phyloP scores from a whole-genome alignment of 352 stramenopile genomes.

The Vaucheria bursata region DNA sequence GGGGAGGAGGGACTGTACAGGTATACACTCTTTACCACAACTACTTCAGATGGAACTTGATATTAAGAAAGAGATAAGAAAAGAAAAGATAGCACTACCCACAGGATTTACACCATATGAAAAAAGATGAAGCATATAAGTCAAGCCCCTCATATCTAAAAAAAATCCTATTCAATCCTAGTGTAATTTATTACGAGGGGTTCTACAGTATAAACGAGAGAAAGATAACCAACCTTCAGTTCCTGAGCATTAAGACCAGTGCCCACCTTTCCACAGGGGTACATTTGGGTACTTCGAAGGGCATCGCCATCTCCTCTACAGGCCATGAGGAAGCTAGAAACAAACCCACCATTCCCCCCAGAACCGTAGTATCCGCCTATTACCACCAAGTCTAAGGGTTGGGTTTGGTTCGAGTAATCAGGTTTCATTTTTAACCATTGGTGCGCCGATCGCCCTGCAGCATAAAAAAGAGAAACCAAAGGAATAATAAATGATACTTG shows the following conservation, averaged over 20 bases:
- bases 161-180: not conserved
- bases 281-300: not conserved
- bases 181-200: slow-evolving; percentile 9
- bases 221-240: slow-evolving; percentile 19
- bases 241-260: slow-evolving; percentile 21
- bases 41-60: too few species aligned
- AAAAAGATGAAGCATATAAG: too few species aligned
- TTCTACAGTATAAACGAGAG: too few species aligned
- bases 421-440: slow-evolving; percentile 47
- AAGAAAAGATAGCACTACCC: too few species aligned
- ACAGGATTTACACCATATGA: too few species aligned
- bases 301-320: slow-evolving; percentile 1
- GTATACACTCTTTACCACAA: too few species aligned
- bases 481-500: too few species aligned
- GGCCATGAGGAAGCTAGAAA: slow-evolving; percentile 31
- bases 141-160: not conserved
- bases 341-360: slow-evolving; percentile 11
- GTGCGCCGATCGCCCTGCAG: not conserved
- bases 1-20: too few species aligned
- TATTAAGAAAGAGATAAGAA: too few species aligned
- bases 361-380: slow-evolving; percentile 14
- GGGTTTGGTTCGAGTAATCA: slow-evolving; percentile 39
- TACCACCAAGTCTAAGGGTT: slow-evolving; percentile 28
- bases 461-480: too few species aligned
- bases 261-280: slow-evolving; percentile 19